Evolutionary conservation across 192 early-diverging fungal genomes (phyloP), one percentile per base, ranked within the genome.

Genomic region (Coemansia asiatica): DNA sequence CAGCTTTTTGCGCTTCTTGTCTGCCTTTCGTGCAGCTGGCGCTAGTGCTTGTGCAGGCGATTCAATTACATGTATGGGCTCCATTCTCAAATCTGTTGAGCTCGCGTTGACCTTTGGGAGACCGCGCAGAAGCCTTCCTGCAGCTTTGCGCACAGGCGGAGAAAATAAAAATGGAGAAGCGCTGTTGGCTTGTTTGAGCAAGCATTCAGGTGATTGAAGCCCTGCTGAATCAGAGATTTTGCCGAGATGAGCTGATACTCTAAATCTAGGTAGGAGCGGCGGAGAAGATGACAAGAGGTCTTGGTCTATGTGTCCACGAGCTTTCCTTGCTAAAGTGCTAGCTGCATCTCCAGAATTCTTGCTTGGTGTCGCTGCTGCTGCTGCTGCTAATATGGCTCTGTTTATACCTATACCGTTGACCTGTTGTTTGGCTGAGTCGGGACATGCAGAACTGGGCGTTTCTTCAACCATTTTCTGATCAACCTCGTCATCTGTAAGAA

Each of bases 401-500:
- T 18, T 1, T 18, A 44, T 44, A 2, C 16, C 40, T 18, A 44
- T 44, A 2, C 16, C 40, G 3, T 44, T 18, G 2, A 15, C 33
- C 19, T 4, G 36, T 26, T 2, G 2, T 44, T 5, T 28, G 7
- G 18, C 15, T n/a, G 40, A 62, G 3, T 22, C 23, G 15, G 19
- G 36, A 8, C 48, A 22, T n/a, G 50, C 33, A 26, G 27, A 36
- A 54, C 40, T 12, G 7, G 38, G 22, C 21, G 50, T 27, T 53
- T 27, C 50, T 7, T 6, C 25, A 26, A 53, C 22, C 4, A 22
- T 8, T 8, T 6, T 22, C 4, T 22, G 28, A 33, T 61, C 35
- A 36, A 4, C 55, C 3, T 68, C 77, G 22, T 68, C 59, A 44
- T 74, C 68, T 9, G 68, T 74, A 18, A 80, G 18, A 22, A 71